A percentile compares a stretch with the other conserved stretches of the same genome.
Conservation (phyloP, 1,139 yeast genomes). For the Candida albicans region DNA sequence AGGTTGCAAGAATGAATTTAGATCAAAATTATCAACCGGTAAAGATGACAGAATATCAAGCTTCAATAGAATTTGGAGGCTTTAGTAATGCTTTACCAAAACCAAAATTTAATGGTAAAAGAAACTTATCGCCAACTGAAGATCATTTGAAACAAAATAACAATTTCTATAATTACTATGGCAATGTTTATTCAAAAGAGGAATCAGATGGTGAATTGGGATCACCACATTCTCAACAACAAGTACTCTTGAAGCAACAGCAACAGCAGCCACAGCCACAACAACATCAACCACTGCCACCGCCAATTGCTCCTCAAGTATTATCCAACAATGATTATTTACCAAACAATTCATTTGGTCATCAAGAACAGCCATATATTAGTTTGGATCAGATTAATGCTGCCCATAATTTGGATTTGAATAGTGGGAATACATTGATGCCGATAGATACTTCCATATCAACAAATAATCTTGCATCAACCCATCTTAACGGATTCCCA, state of each 20-base stretch:
- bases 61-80: conserved; percentile 46
- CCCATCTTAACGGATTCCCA: conserved; percentile 19
- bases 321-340: conserved; percentile 1
- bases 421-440: conserved; percentile 2
- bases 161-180: conserved; percentile 23
- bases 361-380: conserved; percentile 14
- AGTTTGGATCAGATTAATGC: conserved; percentile 18
- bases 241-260: conserved; percentile 2
- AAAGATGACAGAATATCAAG: conserved; percentile 38
- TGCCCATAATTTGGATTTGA: conserved; percentile 5
- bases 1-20: conserved; percentile 26
- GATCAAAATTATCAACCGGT: conserved; percentile 36
- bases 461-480: not conserved
- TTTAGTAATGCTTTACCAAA: conserved; percentile 37
- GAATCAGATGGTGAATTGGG: conserved; percentile 4
- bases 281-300: conserved; percentile 3
- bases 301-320: conserved; percentile 5
- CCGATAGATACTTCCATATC: not conserved
- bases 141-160: conserved; percentile 9
- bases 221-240: conserved; percentile 7
- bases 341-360: not conserved
- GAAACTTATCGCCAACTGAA: conserved; percentile 18
- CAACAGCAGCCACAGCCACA: no score
- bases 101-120: conserved; percentile 15
- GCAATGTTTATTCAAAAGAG: conserved; percentile 26